phyloP scores from a whole-genome alignment of 116 monocot genomes.

The Thalassia testudinum region DNA sequence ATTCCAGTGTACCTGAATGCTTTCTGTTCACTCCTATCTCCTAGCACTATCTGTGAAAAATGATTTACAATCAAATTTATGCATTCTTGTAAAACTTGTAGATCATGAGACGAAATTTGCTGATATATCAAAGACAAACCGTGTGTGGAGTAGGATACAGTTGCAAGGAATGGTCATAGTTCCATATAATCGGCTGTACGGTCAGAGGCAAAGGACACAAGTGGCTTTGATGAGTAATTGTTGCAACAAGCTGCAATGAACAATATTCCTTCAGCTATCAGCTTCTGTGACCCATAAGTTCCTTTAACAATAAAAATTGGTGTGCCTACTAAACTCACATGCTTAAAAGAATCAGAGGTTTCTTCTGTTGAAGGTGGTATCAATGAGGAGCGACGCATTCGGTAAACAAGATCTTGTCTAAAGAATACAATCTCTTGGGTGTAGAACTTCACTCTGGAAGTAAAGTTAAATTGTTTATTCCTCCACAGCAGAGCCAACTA shows the following conservation, averaged over 20 bases:
- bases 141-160: slow-evolving; percentile 90
- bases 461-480: no score
- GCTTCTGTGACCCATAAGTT: no score
- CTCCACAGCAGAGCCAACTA: no score
- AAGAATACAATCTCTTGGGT: slow-evolving; percentile 95
- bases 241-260: slow-evolving; percentile 81
- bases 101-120: not conserved
- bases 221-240: slow-evolving; percentile 98
- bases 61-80: not conserved
- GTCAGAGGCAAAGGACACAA: slow-evolving; percentile 92
- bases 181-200: slow-evolving; percentile 96
- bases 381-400: slow-evolving; percentile 72
- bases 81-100: not conserved
- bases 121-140: slow-evolving; percentile 15
- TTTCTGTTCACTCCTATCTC: slow-evolving; percentile 86
- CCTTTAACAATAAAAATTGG: no score
- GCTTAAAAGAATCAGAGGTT: slow-evolving; percentile 84
- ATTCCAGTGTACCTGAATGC: slow-evolving; percentile 86
- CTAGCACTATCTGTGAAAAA: slow-evolving; percentile 73
- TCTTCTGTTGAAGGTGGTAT: slow-evolving; percentile 85
- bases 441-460: slow-evolving; percentile 68
- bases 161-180: slow-evolving; percentile 87
- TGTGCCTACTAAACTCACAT: slow-evolving; percentile 5
- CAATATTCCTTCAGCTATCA: not conserved
- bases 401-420: slow-evolving; percentile 79